phyloP scores from a whole-genome alignment of 129 eudicot species.

The Artemisia argyi region DNA sequence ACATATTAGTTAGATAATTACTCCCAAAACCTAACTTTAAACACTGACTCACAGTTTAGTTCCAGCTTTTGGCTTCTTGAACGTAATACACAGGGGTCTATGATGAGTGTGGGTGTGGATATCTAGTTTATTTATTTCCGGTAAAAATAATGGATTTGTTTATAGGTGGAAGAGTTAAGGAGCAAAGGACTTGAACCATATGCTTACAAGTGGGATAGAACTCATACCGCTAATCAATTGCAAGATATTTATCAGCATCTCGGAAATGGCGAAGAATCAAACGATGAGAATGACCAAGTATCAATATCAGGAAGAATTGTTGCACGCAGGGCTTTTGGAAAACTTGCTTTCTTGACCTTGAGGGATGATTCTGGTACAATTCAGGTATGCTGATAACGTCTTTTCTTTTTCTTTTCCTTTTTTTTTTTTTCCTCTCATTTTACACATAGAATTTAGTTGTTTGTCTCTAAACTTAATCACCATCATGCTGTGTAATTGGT shows the following conservation, averaged over 20 bases:
- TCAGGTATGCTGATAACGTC: conserved; percentile 56
- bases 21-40: no score
- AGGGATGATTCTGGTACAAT: conserved; percentile 97
- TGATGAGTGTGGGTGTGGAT: no score
- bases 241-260: conserved; percentile 71
- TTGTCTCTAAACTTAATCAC: no score
- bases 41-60: no score
- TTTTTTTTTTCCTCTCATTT: not conserved
- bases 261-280: conserved; percentile 72
- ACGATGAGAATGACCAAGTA: conserved; percentile 53
- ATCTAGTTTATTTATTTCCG: not conserved
- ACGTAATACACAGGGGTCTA: no score
- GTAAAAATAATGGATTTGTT: not conserved
- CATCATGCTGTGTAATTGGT: no score
- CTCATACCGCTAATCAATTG: conserved; percentile 74
- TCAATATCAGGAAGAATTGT: conserved; percentile 92
- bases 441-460: not conserved
- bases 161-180: conserved; percentile 87
- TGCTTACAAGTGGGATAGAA: conserved; percentile 93
- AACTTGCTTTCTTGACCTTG: conserved; percentile 89
- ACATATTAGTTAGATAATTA: no score
- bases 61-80: no score
- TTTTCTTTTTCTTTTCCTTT: no score
- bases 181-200: conserved; percentile 85
- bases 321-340: conserved; percentile 96